Evolutionary conservation across 345 rosid genomes (phyloP), one percentile per base, ranked within the genome.

Genomic region (Cochlearia excelsa): DNA sequence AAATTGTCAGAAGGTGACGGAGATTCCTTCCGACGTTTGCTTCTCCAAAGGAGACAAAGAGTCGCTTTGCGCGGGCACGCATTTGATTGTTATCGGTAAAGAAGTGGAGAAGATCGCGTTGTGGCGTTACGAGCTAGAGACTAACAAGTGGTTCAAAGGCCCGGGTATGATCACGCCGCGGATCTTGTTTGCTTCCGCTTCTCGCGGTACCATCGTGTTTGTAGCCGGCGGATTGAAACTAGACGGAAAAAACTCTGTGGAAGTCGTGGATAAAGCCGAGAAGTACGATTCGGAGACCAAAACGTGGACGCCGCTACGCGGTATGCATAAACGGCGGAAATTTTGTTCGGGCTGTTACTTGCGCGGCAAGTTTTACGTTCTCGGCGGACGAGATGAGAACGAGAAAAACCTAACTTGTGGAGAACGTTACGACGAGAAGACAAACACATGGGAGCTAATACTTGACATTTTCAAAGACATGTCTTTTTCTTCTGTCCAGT

Each of bases 171-270:
- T 60, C 30, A 65, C 65, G 1, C 92, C 95, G 2, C 65, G 96
- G 59, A 81, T 92, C 69, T 61, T 91, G 73, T 88, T 88, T 5
- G 98, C 90, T 4, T 91, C 98, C 0, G 90, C 92, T 11, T 80
- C 83, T 0, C 76, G 81, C 46, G 96, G 92, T 29, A 59, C 75
- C 30, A 71, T 63, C 16, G 95, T 81, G 38, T 80, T 71, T 61
- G 85, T 88, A 47, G 95, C 98, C 4, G 98, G 98, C 5, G 98
- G 98, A 52, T 37, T 40, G 0, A 65, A 34, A 5, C 74, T 78
- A 0, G 57, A 63, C 5, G 74, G 50, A 3, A 75, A 67, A 7
- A 46, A 65, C 5, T 58, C 70, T 0, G 0, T 1, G 16, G 81
- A 65, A 40, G 82, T 84, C 26, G 77, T 91, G 70, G 77, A 73